Percentiles rank a stretch among this genome's conserved stretches.
These are phyloP conservation scores for Ammopiptanthus mongolicus DNA, from an alignment of 306 rosid species.

Conservation along the genomic window DNA sequence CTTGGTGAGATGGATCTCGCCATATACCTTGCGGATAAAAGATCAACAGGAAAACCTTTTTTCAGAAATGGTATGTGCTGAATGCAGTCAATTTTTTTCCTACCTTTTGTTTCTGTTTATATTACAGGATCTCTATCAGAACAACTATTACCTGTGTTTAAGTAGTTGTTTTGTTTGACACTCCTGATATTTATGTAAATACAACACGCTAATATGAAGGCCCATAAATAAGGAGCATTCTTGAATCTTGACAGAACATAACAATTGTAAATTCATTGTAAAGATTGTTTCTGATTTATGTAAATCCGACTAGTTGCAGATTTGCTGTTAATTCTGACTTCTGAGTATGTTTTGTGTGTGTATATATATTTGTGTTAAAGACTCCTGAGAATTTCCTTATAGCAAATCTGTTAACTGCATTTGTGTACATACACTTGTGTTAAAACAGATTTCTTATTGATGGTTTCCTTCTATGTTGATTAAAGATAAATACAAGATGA, in stretches of 20 bases:
- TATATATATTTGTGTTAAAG: neutral
- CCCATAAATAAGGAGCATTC: neutral
- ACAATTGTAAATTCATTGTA: conserved; percentile 4
- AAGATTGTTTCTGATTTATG: conserved; percentile 8
- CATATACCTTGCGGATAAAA: conserved; percentile 65
- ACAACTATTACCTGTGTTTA: conserved; percentile 10
- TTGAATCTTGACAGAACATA: neutral
- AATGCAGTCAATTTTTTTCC: neutral
- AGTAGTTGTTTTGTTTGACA: neutral
- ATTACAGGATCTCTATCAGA: neutral
- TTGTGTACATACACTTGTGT: neutral
- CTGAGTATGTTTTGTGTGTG: neutral
- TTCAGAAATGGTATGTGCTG: conserved; percentile 67
- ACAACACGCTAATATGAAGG: neutral
- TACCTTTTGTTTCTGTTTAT: conserved; percentile 1
- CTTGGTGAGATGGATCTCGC: conserved; percentile 70
- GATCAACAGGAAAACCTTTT: conserved; percentile 70
- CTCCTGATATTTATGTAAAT: neutral
- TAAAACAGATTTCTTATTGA: neutral
- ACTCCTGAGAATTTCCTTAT: neutral
- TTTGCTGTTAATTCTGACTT: neutral
- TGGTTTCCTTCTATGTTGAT: neutral
- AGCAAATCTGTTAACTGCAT: neutral
- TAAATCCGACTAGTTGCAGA: neutral
- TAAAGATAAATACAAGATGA: neutral